Evolutionary conservation across 495 filamentous ascomycete species (phyloP).

Genomic region (Aspergillus mulundensis): DNA sequence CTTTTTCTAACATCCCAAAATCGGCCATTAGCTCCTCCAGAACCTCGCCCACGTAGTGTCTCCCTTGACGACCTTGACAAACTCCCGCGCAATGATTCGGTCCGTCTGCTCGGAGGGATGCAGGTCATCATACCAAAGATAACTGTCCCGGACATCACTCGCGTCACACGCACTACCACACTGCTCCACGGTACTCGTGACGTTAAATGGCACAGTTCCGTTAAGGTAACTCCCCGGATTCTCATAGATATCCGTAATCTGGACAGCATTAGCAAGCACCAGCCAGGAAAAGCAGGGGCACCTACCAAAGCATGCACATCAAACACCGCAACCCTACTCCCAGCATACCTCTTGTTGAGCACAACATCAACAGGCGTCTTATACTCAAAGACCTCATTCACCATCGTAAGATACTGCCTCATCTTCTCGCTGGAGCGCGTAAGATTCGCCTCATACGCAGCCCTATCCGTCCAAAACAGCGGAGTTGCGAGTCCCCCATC

Average conservation of each 20-base stretch:
- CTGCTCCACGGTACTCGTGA: conserved; percentile 34
- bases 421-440: conserved; percentile 56
- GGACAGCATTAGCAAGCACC: background rate
- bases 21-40: conserved; percentile 32
- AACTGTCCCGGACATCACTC: conserved; percentile 33
- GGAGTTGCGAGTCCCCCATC: conserved; percentile 46
- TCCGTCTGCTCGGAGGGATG: conserved; percentile 58
- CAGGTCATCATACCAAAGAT: conserved; percentile 57
- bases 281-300: background rate
- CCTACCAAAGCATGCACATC: conserved; percentile 55
- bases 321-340: conserved; percentile 56
- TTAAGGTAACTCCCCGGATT: conserved; percentile 55
- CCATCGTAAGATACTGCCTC: conserved; percentile 48
- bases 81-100: conserved; percentile 51
- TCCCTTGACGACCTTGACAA: conserved; percentile 54
- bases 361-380: conserved; percentile 51
- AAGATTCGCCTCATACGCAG: conserved; percentile 34
- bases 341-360: conserved; percentile 52
- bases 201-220: conserved; percentile 20
- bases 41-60: conserved; percentile 54
- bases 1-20: no score
- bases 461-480: conserved; percentile 59
- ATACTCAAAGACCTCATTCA: conserved; percentile 35
- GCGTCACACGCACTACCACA: conserved; percentile 46
- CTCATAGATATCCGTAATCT: conserved; percentile 58